Percentiles rank a stretch among this genome's conserved stretches.
Evolutionary conservation across 177 flowering plant genomes (phyloP).

Genomic region (Vitis hybrid): DNA sequence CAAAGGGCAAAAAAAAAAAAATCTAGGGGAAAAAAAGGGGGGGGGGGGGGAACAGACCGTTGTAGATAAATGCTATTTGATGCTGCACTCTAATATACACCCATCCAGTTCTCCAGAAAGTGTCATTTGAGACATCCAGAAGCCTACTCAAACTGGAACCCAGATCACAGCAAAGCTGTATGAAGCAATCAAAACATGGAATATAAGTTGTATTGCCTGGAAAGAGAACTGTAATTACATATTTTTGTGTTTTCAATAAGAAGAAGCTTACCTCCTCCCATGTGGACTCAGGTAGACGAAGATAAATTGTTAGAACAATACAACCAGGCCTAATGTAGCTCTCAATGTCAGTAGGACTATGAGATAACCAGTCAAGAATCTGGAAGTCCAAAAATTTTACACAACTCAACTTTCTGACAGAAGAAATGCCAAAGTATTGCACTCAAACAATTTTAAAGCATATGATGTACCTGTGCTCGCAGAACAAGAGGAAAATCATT

Average conservation of each 20-base stretch:
- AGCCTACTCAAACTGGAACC: slow-evolving; percentile 60
- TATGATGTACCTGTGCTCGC: slow-evolving; percentile 66
- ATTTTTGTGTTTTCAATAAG: neutral
- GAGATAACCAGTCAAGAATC: slow-evolving; percentile 90
- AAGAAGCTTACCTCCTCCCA: slow-evolving; percentile 78
- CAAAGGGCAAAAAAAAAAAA: neutral
- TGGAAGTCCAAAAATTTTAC: slow-evolving; percentile 29
- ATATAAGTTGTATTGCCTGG: neutral
- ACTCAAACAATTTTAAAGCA: slow-evolving; percentile 4
- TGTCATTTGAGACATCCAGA: slow-evolving; percentile 49
- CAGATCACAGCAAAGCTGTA: slow-evolving; percentile 63
- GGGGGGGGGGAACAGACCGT: slow-evolving; percentile 43
- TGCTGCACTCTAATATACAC: slow-evolving; percentile 61
- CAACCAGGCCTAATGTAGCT: slow-evolving; percentile 98
- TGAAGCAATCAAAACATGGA: slow-evolving; percentile 6
- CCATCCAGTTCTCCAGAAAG: slow-evolving; percentile 87
- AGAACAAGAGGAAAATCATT: slow-evolving; percentile 64
- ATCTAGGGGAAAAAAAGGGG: neutral
- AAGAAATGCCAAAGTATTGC: neutral
- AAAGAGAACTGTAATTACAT: neutral
- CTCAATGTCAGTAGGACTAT: slow-evolving; percentile 92
- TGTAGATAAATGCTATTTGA: slow-evolving; percentile 57
- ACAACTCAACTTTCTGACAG: slow-evolving; percentile 10
- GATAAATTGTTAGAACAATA: slow-evolving; percentile 74
- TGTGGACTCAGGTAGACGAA: slow-evolving; percentile 55